Percentiles rank a stretch among this genome's conserved stretches.
These are phyloP conservation scores for Claviceps lovelessii DNA, from an alignment of 2,329 filamentous ascomycete genomes.

Conservation along the genomic window DNA sequence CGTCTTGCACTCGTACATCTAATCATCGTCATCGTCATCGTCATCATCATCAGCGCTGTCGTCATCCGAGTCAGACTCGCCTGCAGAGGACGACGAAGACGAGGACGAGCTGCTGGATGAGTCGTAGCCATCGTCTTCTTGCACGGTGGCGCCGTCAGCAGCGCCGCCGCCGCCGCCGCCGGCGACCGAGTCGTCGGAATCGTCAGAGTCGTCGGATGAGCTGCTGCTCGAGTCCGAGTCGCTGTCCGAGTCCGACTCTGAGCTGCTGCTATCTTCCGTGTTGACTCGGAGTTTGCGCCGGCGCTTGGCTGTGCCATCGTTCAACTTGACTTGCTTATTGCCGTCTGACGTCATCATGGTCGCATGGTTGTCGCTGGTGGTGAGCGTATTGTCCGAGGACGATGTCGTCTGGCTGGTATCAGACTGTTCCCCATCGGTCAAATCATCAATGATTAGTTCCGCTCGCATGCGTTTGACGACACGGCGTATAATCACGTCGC, in stretches of 20 bases:
- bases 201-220: slow-evolving; percentile 22
- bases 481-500: slow-evolving; percentile 35
- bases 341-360: slow-evolving; percentile 13
- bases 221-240: slow-evolving; percentile 21
- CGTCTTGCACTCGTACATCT: not conserved
- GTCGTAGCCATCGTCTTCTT: slow-evolving; percentile 12
- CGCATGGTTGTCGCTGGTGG: slow-evolving; percentile 14
- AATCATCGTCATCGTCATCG: slow-evolving; percentile 2
- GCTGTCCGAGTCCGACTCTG: slow-evolving; percentile 17
- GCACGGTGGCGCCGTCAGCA: slow-evolving; percentile 7
- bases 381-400: slow-evolving; percentile 16
- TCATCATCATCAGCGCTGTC: no score
- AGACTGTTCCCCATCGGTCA: slow-evolving; percentile 35
- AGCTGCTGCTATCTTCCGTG: slow-evolving; percentile 28
- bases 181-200: slow-evolving; percentile 15
- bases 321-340: slow-evolving; percentile 28
- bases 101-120: slow-evolving; percentile 30
- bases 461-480: slow-evolving; percentile 50
- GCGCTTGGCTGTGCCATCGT: slow-evolving; percentile 35
- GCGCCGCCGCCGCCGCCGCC: slow-evolving; percentile 5
- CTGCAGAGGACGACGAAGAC: slow-evolving; percentile 23
- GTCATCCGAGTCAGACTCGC: slow-evolving; percentile 16
- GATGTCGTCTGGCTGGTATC: slow-evolving; percentile 17
- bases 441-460: slow-evolving; percentile 40
- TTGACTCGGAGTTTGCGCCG: slow-evolving; percentile 37